Evolutionary conservation across 805 yeast genomes (phyloP), one percentile per base, ranked within the genome.

Genomic region (Candida xiaguanensis): DNA sequence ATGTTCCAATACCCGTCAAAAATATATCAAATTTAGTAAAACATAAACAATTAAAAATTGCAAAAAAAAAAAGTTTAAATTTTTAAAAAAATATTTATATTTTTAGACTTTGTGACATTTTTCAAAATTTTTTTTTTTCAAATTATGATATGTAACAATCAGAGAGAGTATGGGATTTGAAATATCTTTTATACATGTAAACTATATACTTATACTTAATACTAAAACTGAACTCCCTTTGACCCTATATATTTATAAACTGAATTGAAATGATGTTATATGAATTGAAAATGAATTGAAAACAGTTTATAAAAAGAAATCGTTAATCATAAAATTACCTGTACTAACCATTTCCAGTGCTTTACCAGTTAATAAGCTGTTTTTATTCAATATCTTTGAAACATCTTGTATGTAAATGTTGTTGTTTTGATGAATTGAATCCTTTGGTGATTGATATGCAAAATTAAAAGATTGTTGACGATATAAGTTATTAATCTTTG

Each of bases 271-370:
- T n/a, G n/a, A n/a, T n/a, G n/a, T n/a, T 15, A 26, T 12, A n/a
- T 28, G 31, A n/a, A 17, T 13, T 25, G 30, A n/a, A 18, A 22
- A 16, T 13, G 14, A 22, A 14, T n/a, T n/a, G n/a, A n/a, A n/a
- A n/a, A n/a, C n/a, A n/a, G n/a, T n/a, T 56, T 53, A 68, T 45
- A 67, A 61, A 50, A 67, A 64, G 44, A 68, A 68, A 41, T 69
- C 74, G 46, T 66, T 66, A 46, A 68, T 61, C 45, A 67, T 49
- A 41, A 69, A 64, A 34, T 59, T 65, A 18, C 69, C 64, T 20
- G 65, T 56, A 37, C 72, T 61, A 39, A 69, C 62, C 68, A 67
- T 68, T 52, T 67, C 73, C 41, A 69, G 64, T 38, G 71, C 70
- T 45, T 58, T 63, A 33, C 73, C 73, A 22, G 63, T 51, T 31